Percentiles rank a stretch among this genome's conserved stretches.
phyloP scores from a whole-genome alignment of 306 rosid genomes.

The Lagenaria siceraria region DNA sequence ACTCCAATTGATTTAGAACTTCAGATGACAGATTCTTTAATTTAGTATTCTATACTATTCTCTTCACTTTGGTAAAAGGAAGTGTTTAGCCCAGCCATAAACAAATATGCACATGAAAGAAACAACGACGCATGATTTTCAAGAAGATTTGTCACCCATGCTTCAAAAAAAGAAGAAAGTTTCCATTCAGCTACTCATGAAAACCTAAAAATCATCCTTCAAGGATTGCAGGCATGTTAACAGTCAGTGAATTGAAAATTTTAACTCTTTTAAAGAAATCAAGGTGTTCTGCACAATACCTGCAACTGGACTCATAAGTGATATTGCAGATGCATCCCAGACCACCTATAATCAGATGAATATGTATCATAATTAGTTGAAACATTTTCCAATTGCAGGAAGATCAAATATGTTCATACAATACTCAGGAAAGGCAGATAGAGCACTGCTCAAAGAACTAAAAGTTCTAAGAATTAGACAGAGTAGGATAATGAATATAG shows the following conservation, averaged over 20 bases:
- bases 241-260: not conserved
- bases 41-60: not conserved
- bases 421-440: not conserved
- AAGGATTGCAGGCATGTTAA: not conserved
- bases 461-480: not conserved
- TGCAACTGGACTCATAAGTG: conserved; percentile 61
- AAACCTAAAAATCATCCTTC: not conserved
- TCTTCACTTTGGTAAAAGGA: not conserved
- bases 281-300: conserved; percentile 33
- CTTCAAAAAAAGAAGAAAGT: not conserved
- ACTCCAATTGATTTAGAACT: not conserved
- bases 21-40: not conserved
- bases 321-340: conserved; percentile 88
- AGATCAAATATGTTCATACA: not conserved
- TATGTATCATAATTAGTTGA: not conserved
- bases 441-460: not conserved
- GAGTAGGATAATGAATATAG: not conserved
- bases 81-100: not conserved
- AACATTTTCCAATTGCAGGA: not conserved
- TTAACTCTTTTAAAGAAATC: not conserved
- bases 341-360: conserved; percentile 34
- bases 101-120: not conserved
- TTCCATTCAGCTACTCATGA: not conserved
- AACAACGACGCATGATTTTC: not conserved
- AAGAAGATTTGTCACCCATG: not conserved